phyloP scores from a whole-genome alignment of 495 filamentous ascomycete species.

The Lentithecium fluviatile region DNA sequence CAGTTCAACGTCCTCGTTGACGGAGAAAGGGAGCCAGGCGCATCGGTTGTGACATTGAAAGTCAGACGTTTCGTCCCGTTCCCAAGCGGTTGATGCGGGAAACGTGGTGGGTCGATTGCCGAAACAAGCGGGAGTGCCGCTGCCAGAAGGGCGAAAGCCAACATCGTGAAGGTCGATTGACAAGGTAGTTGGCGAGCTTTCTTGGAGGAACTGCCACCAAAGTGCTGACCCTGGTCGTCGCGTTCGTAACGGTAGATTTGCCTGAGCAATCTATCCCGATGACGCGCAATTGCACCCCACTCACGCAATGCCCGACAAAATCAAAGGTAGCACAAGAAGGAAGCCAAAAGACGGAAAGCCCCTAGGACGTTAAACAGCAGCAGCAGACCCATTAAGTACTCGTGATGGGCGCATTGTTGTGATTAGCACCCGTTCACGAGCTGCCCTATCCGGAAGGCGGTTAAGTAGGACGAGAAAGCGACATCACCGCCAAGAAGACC shows the following conservation, averaged over 20 bases:
- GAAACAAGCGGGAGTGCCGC: slow-evolving; percentile 3
- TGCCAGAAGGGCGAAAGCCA: slow-evolving; percentile 11
- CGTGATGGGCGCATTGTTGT: slow-evolving; percentile 10
- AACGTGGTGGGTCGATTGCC: slow-evolving; percentile 27
- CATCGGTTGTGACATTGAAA: slow-evolving; percentile 29
- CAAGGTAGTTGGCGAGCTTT: background rate
- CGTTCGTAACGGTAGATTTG: background rate
- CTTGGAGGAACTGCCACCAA: background rate
- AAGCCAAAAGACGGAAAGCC: background rate
- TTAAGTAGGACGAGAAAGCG: slow-evolving; percentile 6
- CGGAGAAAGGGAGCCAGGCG: slow-evolving; percentile 15
- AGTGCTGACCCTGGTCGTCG: background rate
- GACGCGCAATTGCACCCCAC: background rate
- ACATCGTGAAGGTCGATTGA: slow-evolving; percentile 11
- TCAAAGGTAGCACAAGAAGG: background rate
- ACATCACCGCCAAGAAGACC: slow-evolving; percentile 12
- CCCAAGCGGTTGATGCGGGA: slow-evolving; percentile 30
- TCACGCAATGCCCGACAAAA: background rate
- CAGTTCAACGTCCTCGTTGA: slow-evolving; percentile 45
- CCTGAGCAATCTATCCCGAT: background rate
- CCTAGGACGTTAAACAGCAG: background rate
- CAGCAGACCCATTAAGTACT: background rate
- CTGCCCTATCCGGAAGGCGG: slow-evolving; percentile 28
- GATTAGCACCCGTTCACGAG: slow-evolving; percentile 17
- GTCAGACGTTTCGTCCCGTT: slow-evolving; percentile 27